A percentile compares a stretch with the other conserved stretches of the same genome.
These are phyloP conservation scores for Dissoconium aciculare DNA, from an alignment of 2,329 filamentous ascomycete genomes.

Conservation along the genomic window DNA sequence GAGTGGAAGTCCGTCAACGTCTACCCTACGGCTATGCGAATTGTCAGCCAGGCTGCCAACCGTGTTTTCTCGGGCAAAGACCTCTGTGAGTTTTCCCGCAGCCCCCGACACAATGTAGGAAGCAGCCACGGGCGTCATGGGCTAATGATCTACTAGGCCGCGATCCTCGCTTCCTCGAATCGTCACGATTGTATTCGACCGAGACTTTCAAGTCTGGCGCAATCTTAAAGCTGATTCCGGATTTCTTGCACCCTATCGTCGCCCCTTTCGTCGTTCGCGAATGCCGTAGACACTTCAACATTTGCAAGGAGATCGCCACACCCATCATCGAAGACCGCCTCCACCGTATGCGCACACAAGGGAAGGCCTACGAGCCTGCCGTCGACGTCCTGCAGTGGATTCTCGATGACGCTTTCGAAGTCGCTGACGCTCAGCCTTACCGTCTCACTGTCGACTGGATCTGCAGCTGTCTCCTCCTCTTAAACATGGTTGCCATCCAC, in stretches of 20 bases:
- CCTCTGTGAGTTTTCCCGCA: slow-evolving; percentile 5
- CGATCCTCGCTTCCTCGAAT: slow-evolving; percentile 9
- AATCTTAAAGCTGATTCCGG: slow-evolving; percentile 10
- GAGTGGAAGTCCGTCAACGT: slow-evolving; percentile 9
- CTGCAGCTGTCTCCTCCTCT: slow-evolving; percentile 10
- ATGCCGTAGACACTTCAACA: slow-evolving; percentile 6
- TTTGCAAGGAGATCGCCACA: background rate
- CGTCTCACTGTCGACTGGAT: slow-evolving; percentile 10
- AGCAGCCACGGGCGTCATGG: background rate
- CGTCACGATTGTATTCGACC: slow-evolving; percentile 10
- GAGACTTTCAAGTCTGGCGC: slow-evolving; percentile 11
- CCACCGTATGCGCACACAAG: background rate
- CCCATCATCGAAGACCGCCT: slow-evolving; percentile 1
- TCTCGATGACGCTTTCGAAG: slow-evolving; percentile 6
- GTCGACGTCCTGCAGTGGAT: slow-evolving; percentile 10
- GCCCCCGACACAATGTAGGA: background rate
- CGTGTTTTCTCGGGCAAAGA: slow-evolving; percentile 12
- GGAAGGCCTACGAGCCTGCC: slow-evolving; percentile 2
- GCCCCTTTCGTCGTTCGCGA: slow-evolving; percentile 7
- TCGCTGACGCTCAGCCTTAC: slow-evolving; percentile 3
- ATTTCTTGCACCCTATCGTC: slow-evolving; percentile 8
- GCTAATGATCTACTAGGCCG: slow-evolving; percentile 3
- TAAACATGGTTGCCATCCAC: slow-evolving; percentile 18
- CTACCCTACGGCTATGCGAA: slow-evolving; percentile 12
- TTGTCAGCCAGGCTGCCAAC: slow-evolving; percentile 14